Evolutionary conservation across 805 yeast genomes (phyloP).

Genomic region (Barnettozyma sucrosica): DNA sequence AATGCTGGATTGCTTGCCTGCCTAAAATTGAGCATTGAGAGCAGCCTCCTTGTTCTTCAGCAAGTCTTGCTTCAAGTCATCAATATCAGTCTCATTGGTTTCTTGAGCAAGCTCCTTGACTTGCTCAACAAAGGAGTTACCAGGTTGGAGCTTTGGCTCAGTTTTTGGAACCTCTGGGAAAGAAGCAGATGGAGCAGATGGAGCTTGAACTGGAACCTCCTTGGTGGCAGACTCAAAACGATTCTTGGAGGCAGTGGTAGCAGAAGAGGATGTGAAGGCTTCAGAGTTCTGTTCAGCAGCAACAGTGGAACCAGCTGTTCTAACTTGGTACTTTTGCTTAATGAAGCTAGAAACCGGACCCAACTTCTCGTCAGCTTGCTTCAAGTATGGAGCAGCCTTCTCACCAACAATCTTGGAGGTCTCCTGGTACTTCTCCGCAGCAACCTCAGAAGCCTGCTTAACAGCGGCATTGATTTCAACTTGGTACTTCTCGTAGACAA

Average conservation of each 20-base stretch:
- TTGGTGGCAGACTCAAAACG: constrained; percentile 20
- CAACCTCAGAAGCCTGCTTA: constrained; percentile 38
- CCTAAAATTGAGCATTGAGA: constrained; percentile 6
- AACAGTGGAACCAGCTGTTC: constrained; percentile 71
- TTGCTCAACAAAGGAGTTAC: constrained; percentile 14
- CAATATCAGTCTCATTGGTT: constrained; percentile 19
- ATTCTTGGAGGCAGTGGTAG: constrained; percentile 30
- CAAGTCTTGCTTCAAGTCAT: constrained; percentile 30
- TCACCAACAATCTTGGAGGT: constrained; percentile 44
- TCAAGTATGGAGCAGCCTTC: constrained; percentile 54
- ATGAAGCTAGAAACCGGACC: constrained; percentile 64
- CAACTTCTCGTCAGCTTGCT: constrained; percentile 49
- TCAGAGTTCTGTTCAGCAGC: constrained; percentile 22
- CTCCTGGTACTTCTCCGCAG: constrained; percentile 44
- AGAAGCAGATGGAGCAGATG: constrained; percentile 17
- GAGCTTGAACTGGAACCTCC: constrained; percentile 15
- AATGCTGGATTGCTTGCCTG: background rate
- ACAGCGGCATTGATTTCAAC: constrained; percentile 67
- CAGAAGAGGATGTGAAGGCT: constrained; percentile 35
- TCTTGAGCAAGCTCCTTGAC: constrained; percentile 13
- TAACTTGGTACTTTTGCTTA: constrained; percentile 44
- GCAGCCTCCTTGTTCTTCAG: constrained; percentile 27
- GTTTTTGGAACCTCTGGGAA: constrained; percentile 11
- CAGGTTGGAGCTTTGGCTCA: constrained; percentile 10
- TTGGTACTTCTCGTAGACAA: constrained; percentile 66